phyloP scores from a whole-genome alignment of 2,329 filamentous ascomycete species.

The Diaporthe nobilis region DNA sequence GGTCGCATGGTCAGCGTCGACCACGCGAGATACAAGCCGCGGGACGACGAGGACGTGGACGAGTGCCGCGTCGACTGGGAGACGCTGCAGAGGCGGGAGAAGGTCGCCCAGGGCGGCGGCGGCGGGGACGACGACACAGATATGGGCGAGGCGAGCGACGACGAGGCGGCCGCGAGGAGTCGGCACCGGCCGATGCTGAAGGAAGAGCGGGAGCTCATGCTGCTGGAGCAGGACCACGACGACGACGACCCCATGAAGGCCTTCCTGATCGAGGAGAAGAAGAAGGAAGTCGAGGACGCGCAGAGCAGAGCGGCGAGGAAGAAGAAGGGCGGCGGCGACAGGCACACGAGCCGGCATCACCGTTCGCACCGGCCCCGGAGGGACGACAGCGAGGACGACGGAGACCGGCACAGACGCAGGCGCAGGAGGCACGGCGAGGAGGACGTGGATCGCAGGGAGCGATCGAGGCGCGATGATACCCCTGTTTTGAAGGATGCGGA shows the following conservation, averaged over 20 bases:
- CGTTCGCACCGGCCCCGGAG: slow-evolving; percentile 60
- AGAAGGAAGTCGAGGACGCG: slow-evolving; percentile 85
- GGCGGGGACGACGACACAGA: slow-evolving; percentile 58
- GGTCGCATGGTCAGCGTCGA: slow-evolving; percentile 89
- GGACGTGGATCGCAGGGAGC: slow-evolving; percentile 46
- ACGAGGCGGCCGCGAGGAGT: slow-evolving; percentile 57
- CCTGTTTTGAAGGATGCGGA: slow-evolving; percentile 44
- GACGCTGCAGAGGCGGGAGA: slow-evolving; percentile 69
- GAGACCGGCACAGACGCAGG: slow-evolving; percentile 46
- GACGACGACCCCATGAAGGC: slow-evolving; percentile 98
- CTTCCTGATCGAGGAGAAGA: slow-evolving; percentile 91
- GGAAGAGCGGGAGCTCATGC: slow-evolving; percentile 85
- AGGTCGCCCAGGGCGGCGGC: slow-evolving; percentile 54
- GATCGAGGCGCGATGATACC: slow-evolving; percentile 56
- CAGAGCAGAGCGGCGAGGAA: slow-evolving; percentile 67
- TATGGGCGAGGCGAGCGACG: slow-evolving; percentile 60
- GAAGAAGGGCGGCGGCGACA: slow-evolving; percentile 63
- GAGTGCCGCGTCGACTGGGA: slow-evolving; percentile 72
- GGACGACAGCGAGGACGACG: slow-evolving; percentile 46
- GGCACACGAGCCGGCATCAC: slow-evolving; percentile 55
- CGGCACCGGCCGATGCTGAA: slow-evolving; percentile 74
- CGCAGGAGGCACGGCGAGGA: slow-evolving; percentile 40
- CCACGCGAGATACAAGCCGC: slow-evolving; percentile 90
- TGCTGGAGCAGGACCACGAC: slow-evolving; percentile 84
- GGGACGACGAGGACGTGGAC: slow-evolving; percentile 80